Evolutionary conservation across 495 filamentous ascomycete species (phyloP).

Genomic region (Penicillium dipodomyicola): DNA sequence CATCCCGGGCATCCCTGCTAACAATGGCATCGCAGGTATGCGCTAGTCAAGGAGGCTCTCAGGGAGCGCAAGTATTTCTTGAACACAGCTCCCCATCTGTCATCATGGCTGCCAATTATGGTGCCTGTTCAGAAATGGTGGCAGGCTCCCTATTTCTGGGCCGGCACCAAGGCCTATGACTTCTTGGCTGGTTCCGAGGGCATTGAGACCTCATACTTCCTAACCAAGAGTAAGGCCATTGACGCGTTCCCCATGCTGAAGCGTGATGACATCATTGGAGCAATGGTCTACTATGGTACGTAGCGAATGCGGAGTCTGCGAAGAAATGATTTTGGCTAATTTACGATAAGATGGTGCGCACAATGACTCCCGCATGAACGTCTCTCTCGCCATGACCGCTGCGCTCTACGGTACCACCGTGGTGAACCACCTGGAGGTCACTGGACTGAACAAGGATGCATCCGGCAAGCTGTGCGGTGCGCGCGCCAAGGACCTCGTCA

Average conservation of each 20-base stretch:
- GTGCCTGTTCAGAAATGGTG: conserved; percentile 93
- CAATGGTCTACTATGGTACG: conserved; percentile 90
- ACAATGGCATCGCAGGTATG: conserved; percentile 54
- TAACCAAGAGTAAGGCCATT: conserved; percentile 90
- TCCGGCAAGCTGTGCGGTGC: conserved; percentile 80
- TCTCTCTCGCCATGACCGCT: conserved; percentile 92
- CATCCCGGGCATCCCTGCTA: conserved; percentile 8
- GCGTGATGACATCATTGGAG: conserved; percentile 78
- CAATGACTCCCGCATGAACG: conserved; percentile 98
- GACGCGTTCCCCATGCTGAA: conserved; percentile 98
- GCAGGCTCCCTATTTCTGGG: conserved; percentile 98
- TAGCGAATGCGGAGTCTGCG: background rate
- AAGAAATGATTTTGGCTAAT: background rate
- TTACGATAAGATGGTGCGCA: conserved; percentile 75
- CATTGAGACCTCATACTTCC: conserved; percentile 95
- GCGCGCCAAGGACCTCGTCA: conserved; percentile 69
- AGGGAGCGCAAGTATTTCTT: conserved; percentile 95
- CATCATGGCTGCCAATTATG: conserved; percentile 96
- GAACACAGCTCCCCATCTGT: conserved; percentile 93
- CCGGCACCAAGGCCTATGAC: conserved; percentile 93
- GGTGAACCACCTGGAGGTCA: conserved; percentile 92
- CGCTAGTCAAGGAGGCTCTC: conserved; percentile 89
- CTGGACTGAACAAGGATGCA: conserved; percentile 73
- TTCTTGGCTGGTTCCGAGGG: conserved; percentile 92
- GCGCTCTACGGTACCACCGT: conserved; percentile 91